Conservation (phyloP, 1,284 basidiomycete species). For the Cutaneotrichosporon sp. region DNA sequence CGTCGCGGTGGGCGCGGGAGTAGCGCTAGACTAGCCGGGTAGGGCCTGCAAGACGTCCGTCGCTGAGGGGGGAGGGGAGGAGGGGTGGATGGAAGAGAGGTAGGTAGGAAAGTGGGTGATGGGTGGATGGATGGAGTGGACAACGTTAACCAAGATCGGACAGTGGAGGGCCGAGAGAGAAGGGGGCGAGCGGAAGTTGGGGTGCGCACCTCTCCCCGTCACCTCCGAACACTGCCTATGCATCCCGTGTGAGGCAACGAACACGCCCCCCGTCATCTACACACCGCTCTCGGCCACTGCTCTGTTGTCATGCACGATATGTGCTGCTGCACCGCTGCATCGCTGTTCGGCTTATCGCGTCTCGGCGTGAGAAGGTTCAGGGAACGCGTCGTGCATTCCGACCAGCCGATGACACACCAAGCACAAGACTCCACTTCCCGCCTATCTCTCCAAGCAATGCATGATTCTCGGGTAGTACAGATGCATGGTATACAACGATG, state of each 20-base stretch:
- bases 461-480: neutral
- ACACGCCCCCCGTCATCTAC: neutral
- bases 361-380: neutral
- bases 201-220: neutral
- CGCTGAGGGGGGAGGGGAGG: neutral
- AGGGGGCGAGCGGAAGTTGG: neutral
- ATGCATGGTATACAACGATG: slow-evolving; percentile 1
- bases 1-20: neutral
- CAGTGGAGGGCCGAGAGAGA: neutral
- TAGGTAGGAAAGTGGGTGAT: neutral
- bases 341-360: neutral
- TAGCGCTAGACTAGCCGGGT: neutral
- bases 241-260: neutral
- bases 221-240: too few relatives aligned
- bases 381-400: neutral
- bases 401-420: neutral
- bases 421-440: too few relatives aligned
- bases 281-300: neutral
- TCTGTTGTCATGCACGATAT: neutral
- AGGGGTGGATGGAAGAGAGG: neutral
- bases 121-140: neutral
- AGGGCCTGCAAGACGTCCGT: neutral
- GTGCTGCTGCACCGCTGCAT: neutral
- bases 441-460: neutral
- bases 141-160: neutral